A percentile compares a stretch with the other conserved stretches of the same genome.
These are phyloP conservation scores for Sphaerulina vaccinii DNA, from an alignment of 2,329 filamentous ascomycete species.

Conservation along the genomic window DNA sequence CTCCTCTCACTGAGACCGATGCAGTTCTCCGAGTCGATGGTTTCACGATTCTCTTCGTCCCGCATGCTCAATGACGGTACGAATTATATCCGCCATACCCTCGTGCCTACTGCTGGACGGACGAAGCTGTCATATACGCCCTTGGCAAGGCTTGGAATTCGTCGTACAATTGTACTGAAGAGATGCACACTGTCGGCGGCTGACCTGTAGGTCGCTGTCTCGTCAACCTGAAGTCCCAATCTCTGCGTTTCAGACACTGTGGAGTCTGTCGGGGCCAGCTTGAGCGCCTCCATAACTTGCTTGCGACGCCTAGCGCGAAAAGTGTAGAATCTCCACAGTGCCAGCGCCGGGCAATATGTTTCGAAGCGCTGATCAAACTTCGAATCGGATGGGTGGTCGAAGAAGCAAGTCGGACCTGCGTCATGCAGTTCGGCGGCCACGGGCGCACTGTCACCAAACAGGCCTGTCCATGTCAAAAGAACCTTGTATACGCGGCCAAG, in stretches of 20 bases:
- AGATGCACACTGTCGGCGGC: too few relatives aligned
- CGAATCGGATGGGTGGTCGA: conserved; percentile 4
- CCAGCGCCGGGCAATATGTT: not conserved
- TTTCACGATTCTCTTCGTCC: not conserved
- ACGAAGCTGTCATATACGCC: not conserved
- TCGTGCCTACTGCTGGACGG: too few relatives aligned
- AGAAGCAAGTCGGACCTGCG: conserved; percentile 8
- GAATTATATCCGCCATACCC: not conserved
- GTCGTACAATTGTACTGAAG: not conserved
- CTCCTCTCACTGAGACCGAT: not conserved
- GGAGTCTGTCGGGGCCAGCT: not conserved
- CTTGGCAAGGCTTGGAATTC: not conserved
- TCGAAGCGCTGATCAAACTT: not conserved
- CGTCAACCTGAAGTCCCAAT: not conserved
- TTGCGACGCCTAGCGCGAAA: not conserved
- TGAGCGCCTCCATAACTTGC: not conserved
- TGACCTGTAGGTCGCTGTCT: too few relatives aligned
- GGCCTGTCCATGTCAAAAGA: not conserved
- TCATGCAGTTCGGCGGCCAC: conserved; percentile 2
- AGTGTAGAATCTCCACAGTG: not conserved
- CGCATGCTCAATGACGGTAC: not conserved
- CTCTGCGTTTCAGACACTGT: not conserved
- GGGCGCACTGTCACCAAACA: not conserved
- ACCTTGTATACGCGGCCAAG: not conserved
- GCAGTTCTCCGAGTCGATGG: not conserved